phyloP scores from a whole-genome alignment of 768 basidiomycete species.

The Mycena amicta region DNA sequence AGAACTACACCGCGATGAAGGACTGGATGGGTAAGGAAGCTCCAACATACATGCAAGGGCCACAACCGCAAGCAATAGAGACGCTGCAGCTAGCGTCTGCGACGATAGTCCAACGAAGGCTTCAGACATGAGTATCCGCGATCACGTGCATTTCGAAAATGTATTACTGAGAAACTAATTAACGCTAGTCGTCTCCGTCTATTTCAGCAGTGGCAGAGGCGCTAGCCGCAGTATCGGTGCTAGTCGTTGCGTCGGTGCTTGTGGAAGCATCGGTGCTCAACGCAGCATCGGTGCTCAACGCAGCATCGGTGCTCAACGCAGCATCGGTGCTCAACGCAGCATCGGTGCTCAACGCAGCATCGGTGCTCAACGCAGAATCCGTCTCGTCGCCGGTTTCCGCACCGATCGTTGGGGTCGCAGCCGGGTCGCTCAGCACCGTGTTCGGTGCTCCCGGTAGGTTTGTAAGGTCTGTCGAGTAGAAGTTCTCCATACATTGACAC shows the following conservation, averaged over 20 bases:
- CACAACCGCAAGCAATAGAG: constrained; percentile 46
- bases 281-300: constrained; percentile 4
- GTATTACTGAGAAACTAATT: too few relatives aligned
- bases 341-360: constrained; percentile 6
- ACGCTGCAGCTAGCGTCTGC: constrained; percentile 41
- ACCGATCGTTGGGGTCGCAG: constrained; percentile 16
- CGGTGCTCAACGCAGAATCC: background rate
- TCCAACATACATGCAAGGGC: constrained; percentile 44
- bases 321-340: background rate
- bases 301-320: constrained; percentile 2
- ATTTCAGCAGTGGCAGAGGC: constrained; percentile 26
- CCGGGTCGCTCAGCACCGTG: background rate
- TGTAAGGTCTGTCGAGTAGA: constrained; percentile 14
- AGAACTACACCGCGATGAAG: constrained; percentile 38
- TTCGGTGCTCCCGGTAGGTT: background rate
- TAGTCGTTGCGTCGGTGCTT: background rate
- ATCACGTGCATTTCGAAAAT: too few relatives aligned
- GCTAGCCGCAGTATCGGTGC: constrained; percentile 3
- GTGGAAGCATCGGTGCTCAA: constrained; percentile 5
- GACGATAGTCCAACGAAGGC: too few relatives aligned
- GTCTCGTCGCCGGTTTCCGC: constrained; percentile 5
- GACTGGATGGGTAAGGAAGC: background rate
- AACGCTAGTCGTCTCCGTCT: constrained; percentile 32
- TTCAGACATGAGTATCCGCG: too few relatives aligned
- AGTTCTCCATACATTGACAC: constrained; percentile 38